phyloP scores from a whole-genome alignment of 192 early-diverging fungal species.

The Rhizophlyctis rosea region DNA sequence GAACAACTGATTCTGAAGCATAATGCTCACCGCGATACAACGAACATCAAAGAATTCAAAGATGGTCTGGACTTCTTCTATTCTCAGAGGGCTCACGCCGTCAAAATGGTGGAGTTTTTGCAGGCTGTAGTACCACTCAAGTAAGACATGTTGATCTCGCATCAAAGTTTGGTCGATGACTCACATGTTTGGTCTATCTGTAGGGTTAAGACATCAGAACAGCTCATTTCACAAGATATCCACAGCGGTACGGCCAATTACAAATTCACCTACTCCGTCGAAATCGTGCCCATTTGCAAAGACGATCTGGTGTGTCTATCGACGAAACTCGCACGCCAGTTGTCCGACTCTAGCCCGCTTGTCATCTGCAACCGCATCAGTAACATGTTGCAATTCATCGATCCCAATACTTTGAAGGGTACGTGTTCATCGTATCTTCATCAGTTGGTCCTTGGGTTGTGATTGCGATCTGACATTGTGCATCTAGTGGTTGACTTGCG shows the following conservation, averaged over 20 bases:
- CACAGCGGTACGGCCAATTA: conserved; percentile 88
- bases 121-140: conserved; percentile 76
- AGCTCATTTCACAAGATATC: conserved; percentile 94
- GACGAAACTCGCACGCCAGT: conserved; percentile 74
- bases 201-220: conserved; percentile 84
- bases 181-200: background rate
- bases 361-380: conserved; percentile 80
- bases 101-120: conserved; percentile 96
- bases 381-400: conserved; percentile 82
- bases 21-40: conserved; percentile 93
- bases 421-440: background rate
- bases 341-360: conserved; percentile 84
- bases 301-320: conserved; percentile 92
- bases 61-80: conserved; percentile 99
- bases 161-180: conserved; percentile 20
- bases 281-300: conserved; percentile 94
- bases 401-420: conserved; percentile 84
- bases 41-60: conserved; percentile 94
- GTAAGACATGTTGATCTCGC: too few species aligned
- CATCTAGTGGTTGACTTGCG: conserved; percentile 72
- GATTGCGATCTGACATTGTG: too few species aligned
- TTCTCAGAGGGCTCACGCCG: conserved; percentile 79
- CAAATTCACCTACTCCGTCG: conserved; percentile 95
- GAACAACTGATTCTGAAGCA: conserved; percentile 99
- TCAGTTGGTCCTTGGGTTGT: background rate